phyloP scores from a whole-genome alignment of 2,329 filamentous ascomycete genomes.

The Penicillium crustosum region DNA sequence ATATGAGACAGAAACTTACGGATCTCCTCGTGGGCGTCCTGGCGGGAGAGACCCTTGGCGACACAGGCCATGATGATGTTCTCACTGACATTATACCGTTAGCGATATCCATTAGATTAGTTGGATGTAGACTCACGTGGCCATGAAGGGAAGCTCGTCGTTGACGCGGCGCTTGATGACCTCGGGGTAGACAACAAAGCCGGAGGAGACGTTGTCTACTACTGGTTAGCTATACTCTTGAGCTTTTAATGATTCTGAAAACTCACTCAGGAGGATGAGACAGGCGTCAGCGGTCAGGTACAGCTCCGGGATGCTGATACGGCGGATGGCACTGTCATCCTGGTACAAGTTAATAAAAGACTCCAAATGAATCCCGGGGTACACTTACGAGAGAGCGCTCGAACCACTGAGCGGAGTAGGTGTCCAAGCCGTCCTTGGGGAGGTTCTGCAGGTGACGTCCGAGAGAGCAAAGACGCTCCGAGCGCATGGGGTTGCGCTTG shows the following conservation, averaged over 20 bases:
- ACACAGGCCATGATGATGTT: slow-evolving; percentile 75
- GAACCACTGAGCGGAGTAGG: slow-evolving; percentile 71
- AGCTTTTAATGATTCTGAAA: not conserved
- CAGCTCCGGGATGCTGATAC: slow-evolving; percentile 59
- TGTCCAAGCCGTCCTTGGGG: slow-evolving; percentile 61
- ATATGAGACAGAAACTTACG: slow-evolving; percentile 41
- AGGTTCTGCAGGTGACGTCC: slow-evolving; percentile 57
- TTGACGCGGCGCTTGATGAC: slow-evolving; percentile 67
- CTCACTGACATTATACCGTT: slow-evolving; percentile 29
- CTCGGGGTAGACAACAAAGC: slow-evolving; percentile 76
- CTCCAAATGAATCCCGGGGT: not conserved
- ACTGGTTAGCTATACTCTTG: not conserved
- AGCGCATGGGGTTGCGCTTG: slow-evolving; percentile 61
- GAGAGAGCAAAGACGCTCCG: slow-evolving; percentile 61
- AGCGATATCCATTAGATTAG: slow-evolving; percentile 7
- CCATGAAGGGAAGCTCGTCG: slow-evolving; percentile 84
- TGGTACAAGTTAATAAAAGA: slow-evolving; percentile 18
- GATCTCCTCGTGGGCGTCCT: slow-evolving; percentile 85
- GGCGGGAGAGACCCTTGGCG: slow-evolving; percentile 67
- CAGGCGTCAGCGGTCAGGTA: slow-evolving; percentile 67
- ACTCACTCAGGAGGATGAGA: slow-evolving; percentile 40
- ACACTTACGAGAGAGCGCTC: slow-evolving; percentile 63
- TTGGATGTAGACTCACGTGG: slow-evolving; percentile 52
- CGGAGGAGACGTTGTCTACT: slow-evolving; percentile 66
- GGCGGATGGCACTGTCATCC: slow-evolving; percentile 71